These are phyloP conservation scores for Paramecium caudatum DNA, from an alignment of 73 alveolate genomes.

Conservation along the genomic window DNA sequence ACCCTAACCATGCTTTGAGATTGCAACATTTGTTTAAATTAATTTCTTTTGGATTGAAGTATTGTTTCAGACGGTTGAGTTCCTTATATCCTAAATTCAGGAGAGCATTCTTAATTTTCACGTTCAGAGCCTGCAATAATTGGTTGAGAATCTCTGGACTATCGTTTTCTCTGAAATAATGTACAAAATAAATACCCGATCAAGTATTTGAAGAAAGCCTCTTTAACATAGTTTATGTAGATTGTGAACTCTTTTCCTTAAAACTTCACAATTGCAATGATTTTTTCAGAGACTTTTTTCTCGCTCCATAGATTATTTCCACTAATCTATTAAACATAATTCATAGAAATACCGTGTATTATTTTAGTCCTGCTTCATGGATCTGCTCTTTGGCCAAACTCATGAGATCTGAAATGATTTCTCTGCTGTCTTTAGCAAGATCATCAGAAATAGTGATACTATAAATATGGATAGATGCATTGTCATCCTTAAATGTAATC, in stretches of 20 bases:
- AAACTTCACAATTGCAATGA: background rate
- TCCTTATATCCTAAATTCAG: background rate
- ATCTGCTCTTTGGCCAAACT: too few species aligned
- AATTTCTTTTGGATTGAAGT: background rate
- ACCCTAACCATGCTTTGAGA: slow-evolving; percentile 26
- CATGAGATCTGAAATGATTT: too few species aligned
- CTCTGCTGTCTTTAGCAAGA: too few species aligned
- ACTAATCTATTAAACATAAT: too few species aligned
- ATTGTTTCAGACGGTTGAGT: background rate
- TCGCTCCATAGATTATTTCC: too few species aligned
- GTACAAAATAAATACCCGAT: background rate
- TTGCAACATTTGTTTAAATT: background rate
- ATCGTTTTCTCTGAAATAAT: background rate
- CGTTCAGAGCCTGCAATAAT: background rate
- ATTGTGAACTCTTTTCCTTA: background rate
- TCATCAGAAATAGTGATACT: too few species aligned
- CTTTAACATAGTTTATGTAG: background rate
- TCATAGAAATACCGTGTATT: too few species aligned
- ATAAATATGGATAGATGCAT: too few species aligned
- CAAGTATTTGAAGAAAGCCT: background rate
- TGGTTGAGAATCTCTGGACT: background rate
- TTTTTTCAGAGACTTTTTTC: too few species aligned
- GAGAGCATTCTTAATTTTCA: background rate
- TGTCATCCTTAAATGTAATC: too few species aligned
- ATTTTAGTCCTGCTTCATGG: too few species aligned